A percentile compares a stretch with the other conserved stretches of the same genome.
Evolutionary conservation across 352 stramenopile species (phyloP).

Genomic region (Phytophthora melonis): DNA sequence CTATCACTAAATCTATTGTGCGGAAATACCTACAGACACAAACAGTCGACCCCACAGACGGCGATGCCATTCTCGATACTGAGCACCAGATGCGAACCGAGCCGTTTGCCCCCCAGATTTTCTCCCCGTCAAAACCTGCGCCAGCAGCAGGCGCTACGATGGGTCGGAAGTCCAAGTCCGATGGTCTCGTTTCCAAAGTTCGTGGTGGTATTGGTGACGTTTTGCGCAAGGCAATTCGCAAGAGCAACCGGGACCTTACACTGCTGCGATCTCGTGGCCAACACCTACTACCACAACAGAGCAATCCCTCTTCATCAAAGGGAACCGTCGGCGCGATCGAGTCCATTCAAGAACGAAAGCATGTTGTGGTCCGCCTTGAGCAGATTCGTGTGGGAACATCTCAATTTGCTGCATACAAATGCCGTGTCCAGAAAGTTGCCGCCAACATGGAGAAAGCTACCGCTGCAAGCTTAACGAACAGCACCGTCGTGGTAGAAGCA

Average conservation of each 20-base stretch:
- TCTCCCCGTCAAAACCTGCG: slow-evolving; percentile 59
- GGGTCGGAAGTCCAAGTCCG: slow-evolving; percentile 29
- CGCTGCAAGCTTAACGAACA: slow-evolving; percentile 18
- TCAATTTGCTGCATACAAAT: slow-evolving; percentile 49
- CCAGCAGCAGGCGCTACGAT: background rate
- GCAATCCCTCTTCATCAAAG: slow-evolving; percentile 8
- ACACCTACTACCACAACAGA: slow-evolving; percentile 53
- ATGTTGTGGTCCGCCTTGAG: slow-evolving; percentile 48
- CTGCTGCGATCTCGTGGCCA: slow-evolving; percentile 62
- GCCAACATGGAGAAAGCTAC: slow-evolving; percentile 22
- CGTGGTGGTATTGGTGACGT: slow-evolving; percentile 64
- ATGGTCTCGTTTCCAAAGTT: slow-evolving; percentile 53
- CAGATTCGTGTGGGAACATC: slow-evolving; percentile 8
- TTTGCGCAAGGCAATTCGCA: slow-evolving; percentile 62
- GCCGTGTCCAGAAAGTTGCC: slow-evolving; percentile 36
- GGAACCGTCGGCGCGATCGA: slow-evolving; percentile 32
- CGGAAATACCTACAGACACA: background rate
- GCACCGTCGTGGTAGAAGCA: slow-evolving; percentile 34
- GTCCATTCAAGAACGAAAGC: slow-evolving; percentile 53
- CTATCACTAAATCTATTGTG: background rate
- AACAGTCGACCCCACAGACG: slow-evolving; percentile 18
- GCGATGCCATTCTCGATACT: slow-evolving; percentile 69
- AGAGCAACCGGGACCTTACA: slow-evolving; percentile 67
- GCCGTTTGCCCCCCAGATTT: slow-evolving; percentile 59
- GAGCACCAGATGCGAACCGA: slow-evolving; percentile 68